Evolutionary conservation across 768 basidiomycete genomes (phyloP), one percentile per base, ranked within the genome.

Genomic region (Steccherinum ochraceum): DNA sequence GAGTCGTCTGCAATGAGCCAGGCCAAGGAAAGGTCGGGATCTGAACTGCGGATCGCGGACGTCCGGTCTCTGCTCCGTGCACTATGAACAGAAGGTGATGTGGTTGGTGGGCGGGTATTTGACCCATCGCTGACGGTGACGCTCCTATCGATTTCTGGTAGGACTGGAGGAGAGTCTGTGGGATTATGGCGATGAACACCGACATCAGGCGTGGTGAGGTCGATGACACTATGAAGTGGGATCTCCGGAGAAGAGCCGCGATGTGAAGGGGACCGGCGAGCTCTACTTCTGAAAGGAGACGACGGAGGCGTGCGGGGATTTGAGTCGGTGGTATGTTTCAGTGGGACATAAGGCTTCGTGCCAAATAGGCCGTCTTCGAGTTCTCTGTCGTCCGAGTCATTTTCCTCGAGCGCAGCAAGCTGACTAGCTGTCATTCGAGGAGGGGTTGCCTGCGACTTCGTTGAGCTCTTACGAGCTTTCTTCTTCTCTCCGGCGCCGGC

Each of bases 1-100:
- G 74, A 83, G 47, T 85, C 83, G 51, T 81, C 83, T 21, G 81
- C 82, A 10, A 86, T 63, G 19, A 88, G 67, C 84, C 84, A 86
- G 2, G 78, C 75, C 67, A 86, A 81, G 57, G 73, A 73, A 45
- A 72, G 64, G 30, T 69, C 62, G 16, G 16, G 30, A 35, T 35
- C 30, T 7, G 30, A 16, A 7, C 30, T 7, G 30, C 16, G n/a
- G n/a, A n/a, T n/a, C n/a, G n/a, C 30, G 16, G 30, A 35, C 16
- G 30, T 35, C 30, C 30, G n/a, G n/a, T n/a, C n/a, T n/a, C n/a
- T n/a, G n/a, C n/a, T n/a, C n/a, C n/a, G n/a, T n/a, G n/a, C 16
- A 35, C 30, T 35, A 35, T 35, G 30, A 7, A 16, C 30, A 35
- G 30, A 35, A 35, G 30, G 30, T 7, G 30, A 35, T 35, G 7